Base-by-base conservation (phyloP, 1,284 basidiomycete species). In the Cerioporus squamosus region DNA sequence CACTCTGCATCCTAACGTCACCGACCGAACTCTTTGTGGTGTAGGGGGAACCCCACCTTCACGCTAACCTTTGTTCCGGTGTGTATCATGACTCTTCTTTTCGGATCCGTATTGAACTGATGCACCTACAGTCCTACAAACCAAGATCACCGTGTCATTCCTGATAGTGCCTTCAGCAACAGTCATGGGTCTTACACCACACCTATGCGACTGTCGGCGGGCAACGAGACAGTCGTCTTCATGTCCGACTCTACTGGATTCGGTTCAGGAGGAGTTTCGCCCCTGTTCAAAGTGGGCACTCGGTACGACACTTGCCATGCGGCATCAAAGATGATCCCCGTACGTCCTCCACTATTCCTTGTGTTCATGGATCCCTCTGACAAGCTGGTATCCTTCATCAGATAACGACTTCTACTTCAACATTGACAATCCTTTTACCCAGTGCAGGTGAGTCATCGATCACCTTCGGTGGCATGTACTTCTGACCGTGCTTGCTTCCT, bases 231-330 rank as follows among this genome's bases (percentile, higher is more conserved):
- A 53, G 55, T 91, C 14, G 64, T 87, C 20, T 79, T 83, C 39
- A 88, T 93, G 87, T 90, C 86, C 22, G 91, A 93, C 69, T 76
- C 83, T 18, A 82, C 81, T 44, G 88, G 88, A 0, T 89, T 86
- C 68, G 87, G 75, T 44, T 75, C 84, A 9, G 89, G 90, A 7
- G 90, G 88, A 18, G 78, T 79, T 8, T 82, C 86, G 1, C 60
- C 73, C 36, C 44, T 88, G 2, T 67, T 88, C 38, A 80, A 76
- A 0, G 83, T 85, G 4, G 84, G 79, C 40, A 60, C 72, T 10
- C 78, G 26, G 8, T 8, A 26, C 3, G 26, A 26, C 26, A 26
- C 26, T 3, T 26, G 26, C 84, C 5, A 53, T 65, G n/a, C 78
- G 79, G 45, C 77, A 78, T 7, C 26, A 3, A 3, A 4, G 70